A percentile compares a stretch with the other conserved stretches of the same genome.
These are phyloP conservation scores for Serpula lacrymans DNA, from an alignment of 768 basidiomycete genomes.

Conservation along the genomic window DNA sequence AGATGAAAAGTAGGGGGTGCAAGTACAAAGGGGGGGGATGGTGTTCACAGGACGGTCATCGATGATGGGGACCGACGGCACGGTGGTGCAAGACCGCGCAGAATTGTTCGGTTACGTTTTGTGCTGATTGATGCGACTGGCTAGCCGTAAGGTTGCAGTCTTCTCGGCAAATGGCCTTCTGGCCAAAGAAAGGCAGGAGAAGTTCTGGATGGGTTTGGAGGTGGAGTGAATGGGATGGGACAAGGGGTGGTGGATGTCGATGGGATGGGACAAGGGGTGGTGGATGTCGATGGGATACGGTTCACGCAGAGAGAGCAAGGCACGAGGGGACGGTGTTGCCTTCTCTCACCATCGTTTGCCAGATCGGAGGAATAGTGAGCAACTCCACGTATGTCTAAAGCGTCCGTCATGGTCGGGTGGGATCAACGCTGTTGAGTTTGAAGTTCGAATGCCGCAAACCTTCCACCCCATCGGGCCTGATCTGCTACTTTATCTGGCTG, in stretches of 20 bases:
- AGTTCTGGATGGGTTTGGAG: too few species aligned
- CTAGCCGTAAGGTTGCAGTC: slow-evolving; percentile 2
- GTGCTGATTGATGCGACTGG: background rate
- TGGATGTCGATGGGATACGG: too few species aligned
- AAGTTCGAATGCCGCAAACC: slow-evolving; percentile 27
- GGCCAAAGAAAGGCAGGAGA: slow-evolving; percentile 4
- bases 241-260: too few species aligned
- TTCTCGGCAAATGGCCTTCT: slow-evolving; percentile 4
- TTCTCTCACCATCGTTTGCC: slow-evolving; percentile 20
- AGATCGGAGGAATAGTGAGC: slow-evolving; percentile 25
- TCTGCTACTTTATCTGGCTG: slow-evolving; percentile 28
- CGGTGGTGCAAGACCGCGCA: too few species aligned
- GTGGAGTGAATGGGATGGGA: too few species aligned
- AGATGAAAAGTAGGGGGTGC: too few species aligned
- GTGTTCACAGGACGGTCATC: too few species aligned
- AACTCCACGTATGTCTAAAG: slow-evolving; percentile 12
- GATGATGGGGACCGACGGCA: too few species aligned
- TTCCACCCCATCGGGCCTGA: slow-evolving; percentile 21
- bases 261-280: too few species aligned
- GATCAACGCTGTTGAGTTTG: slow-evolving; percentile 24
- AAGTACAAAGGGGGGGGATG: too few species aligned
- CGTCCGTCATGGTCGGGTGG: slow-evolving; percentile 26
- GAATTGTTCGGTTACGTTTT: background rate
- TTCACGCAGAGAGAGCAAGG: too few species aligned
- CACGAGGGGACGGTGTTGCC: slow-evolving; percentile 8